Percentiles rank a stretch among this genome's conserved stretches.
These are phyloP conservation scores for Parachlorella kessleri DNA, from an alignment of 139 green algal genomes.

Conservation along the genomic window DNA sequence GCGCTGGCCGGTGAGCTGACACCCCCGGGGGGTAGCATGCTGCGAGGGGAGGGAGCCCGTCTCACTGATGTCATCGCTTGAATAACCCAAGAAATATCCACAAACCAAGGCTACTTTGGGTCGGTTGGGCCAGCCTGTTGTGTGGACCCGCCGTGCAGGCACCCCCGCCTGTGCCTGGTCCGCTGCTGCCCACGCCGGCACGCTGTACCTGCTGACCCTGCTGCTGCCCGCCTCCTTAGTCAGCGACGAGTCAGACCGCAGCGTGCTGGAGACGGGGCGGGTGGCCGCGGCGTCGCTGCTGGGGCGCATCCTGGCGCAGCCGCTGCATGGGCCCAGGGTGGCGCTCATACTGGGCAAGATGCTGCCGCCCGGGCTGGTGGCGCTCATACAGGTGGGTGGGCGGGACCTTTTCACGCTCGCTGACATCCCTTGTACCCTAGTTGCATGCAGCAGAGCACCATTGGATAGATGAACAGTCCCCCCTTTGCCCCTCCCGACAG, in stretches of 20 bases:
- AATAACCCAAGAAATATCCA: no score
- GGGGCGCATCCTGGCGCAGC: slow-evolving; percentile 55
- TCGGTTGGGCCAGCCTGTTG: no score
- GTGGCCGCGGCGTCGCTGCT: slow-evolving; percentile 70
- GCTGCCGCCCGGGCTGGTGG: slow-evolving; percentile 81
- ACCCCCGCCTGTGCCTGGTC: slow-evolving; percentile 48
- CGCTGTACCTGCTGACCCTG: slow-evolving; percentile 75
- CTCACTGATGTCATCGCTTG: no score
- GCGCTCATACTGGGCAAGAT: slow-evolving; percentile 67
- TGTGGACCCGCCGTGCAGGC: not conserved
- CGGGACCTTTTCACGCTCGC: no score
- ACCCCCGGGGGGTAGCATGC: no score
- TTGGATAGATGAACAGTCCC: no score
- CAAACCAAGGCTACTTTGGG: no score
- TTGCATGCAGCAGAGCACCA: no score
- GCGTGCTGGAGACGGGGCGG: slow-evolving; percentile 27
- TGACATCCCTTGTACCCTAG: no score
- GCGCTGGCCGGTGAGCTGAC: slow-evolving; percentile 48
- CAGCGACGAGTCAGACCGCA: not conserved
- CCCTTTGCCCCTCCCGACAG: no score
- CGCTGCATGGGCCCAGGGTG: slow-evolving; percentile 73
- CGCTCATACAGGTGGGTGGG: slow-evolving; percentile 69
- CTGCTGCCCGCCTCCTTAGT: slow-evolving; percentile 64
- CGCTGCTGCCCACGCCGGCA: slow-evolving; percentile 63
- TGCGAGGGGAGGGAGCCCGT: no score